Percentiles rank a stretch among this genome's conserved stretches.
Conservation (phyloP, 306 rosid genomes). For the Prunus armeniaca region DNA sequence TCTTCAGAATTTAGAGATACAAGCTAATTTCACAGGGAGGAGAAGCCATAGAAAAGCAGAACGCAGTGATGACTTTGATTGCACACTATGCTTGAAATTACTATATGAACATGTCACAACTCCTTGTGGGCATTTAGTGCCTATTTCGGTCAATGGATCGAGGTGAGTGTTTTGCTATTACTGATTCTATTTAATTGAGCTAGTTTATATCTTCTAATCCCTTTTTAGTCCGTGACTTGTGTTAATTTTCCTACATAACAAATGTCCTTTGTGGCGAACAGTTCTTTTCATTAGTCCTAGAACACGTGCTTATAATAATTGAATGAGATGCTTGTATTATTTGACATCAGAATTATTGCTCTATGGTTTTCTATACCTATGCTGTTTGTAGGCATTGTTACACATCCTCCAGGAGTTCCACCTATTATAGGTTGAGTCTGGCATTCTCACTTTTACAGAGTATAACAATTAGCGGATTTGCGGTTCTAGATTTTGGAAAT, state of each 20-base stretch:
- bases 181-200: slow-evolving; percentile 18
- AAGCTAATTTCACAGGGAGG: slow-evolving; percentile 35
- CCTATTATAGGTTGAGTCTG: not conserved
- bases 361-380: not conserved
- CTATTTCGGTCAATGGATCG: slow-evolving; percentile 92
- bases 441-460: not conserved
- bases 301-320: slow-evolving; percentile 43
- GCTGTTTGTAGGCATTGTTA: not conserved
- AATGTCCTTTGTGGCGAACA: slow-evolving; percentile 98
- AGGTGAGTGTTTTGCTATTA: slow-evolving; percentile 51
- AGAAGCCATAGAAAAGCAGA: slow-evolving; percentile 54
- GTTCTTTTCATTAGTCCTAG: slow-evolving; percentile 88
- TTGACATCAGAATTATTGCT: not conserved
- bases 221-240: slow-evolving; percentile 21
- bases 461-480: slow-evolving; percentile 19
- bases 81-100: slow-evolving; percentile 85
- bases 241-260: slow-evolving; percentile 67
- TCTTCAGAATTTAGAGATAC: slow-evolving; percentile 67
- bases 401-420: not conserved
- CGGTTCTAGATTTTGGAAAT: not conserved
- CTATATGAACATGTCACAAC: slow-evolving; percentile 86
- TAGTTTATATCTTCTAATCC: slow-evolving; percentile 13
- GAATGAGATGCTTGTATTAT: slow-evolving; percentile 8
- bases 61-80: slow-evolving; percentile 80
- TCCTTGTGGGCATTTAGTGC: slow-evolving; percentile 92